Conservation (phyloP, 1,139 yeast genomes). For the Blastobotrys raffinosifermentans region DNA sequence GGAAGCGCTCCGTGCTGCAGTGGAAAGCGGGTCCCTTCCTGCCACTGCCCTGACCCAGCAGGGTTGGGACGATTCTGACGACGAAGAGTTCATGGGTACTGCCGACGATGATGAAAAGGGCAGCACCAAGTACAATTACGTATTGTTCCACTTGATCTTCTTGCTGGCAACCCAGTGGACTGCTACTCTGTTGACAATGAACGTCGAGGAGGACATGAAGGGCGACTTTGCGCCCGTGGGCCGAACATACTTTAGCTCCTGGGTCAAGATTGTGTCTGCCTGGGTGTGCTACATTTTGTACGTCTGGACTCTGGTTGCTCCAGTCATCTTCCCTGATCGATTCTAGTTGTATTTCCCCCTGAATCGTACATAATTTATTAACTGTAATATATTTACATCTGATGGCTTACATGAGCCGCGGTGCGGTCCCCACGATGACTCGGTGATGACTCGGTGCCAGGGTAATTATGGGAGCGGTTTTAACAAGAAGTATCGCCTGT, state of each 20-base stretch:
- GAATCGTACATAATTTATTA: no score
- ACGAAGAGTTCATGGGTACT: conserved; percentile 27
- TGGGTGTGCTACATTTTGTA: conserved; percentile 87
- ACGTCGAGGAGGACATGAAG: conserved; percentile 75
- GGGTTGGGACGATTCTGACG: conserved; percentile 41
- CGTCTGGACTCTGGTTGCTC: conserved; percentile 89
- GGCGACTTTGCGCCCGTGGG: conserved; percentile 97
- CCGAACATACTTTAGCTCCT: conserved; percentile 87
- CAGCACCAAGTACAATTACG: conserved; percentile 78
- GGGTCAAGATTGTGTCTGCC: conserved; percentile 89
- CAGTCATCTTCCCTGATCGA: conserved; percentile 83
- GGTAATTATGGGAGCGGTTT: no score
- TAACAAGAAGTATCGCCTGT: no score
- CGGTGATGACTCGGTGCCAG: no score
- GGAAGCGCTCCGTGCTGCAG: conserved; percentile 89
- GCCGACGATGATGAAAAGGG: conserved; percentile 63
- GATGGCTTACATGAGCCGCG: no score
- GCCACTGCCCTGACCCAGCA: conserved; percentile 79
- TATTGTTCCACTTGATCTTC: conserved; percentile 84
- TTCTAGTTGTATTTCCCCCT: no score
- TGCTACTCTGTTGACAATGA: conserved; percentile 86
- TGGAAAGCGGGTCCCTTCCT: conserved; percentile 90
- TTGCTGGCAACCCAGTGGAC: conserved; percentile 96
- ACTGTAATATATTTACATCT: no score
- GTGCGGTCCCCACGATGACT: no score